Conservation (phyloP, 2,329 filamentous ascomycete genomes). For the Westerdykella aurantiaca region DNA sequence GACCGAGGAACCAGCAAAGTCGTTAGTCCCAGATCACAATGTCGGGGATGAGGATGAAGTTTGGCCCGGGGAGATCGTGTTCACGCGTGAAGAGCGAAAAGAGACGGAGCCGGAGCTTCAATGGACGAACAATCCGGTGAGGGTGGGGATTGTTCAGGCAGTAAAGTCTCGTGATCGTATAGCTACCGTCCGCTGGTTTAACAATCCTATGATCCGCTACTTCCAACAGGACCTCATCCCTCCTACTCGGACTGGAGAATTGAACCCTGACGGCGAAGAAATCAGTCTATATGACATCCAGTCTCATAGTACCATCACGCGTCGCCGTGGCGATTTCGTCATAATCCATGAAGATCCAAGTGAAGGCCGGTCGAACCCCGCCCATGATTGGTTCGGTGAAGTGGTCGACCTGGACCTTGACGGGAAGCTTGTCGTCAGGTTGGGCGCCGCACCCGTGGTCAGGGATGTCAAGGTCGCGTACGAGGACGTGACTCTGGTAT, state of each 20-base stretch:
- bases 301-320: constrained; percentile 45
- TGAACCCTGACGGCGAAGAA: constrained; percentile 42
- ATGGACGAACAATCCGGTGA: constrained; percentile 40
- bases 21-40: constrained; percentile 46
- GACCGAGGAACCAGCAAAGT: constrained; percentile 42
- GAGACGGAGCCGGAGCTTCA: constrained; percentile 8
- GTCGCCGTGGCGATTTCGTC: constrained; percentile 50
- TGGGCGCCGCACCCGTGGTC: constrained; percentile 46
- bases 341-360: constrained; percentile 38
- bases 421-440: constrained; percentile 49
- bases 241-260: constrained; percentile 39
- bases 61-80: constrained; percentile 53
- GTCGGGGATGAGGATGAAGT: constrained; percentile 52
- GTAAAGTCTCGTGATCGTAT: constrained; percentile 53
- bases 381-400: constrained; percentile 51
- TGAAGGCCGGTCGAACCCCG: constrained; percentile 7
- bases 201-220: constrained; percentile 27
- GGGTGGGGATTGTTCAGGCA: constrained; percentile 53
- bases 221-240: constrained; percentile 37
- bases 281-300: constrained; percentile 56
- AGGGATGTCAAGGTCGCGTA: constrained; percentile 46
- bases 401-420: constrained; percentile 51
- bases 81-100: constrained; percentile 39
- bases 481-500: constrained; percentile 47
- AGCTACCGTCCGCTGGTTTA: constrained; percentile 52